phyloP scores from a whole-genome alignment of 306 rosid species.

The Cicer chorassanicum region DNA sequence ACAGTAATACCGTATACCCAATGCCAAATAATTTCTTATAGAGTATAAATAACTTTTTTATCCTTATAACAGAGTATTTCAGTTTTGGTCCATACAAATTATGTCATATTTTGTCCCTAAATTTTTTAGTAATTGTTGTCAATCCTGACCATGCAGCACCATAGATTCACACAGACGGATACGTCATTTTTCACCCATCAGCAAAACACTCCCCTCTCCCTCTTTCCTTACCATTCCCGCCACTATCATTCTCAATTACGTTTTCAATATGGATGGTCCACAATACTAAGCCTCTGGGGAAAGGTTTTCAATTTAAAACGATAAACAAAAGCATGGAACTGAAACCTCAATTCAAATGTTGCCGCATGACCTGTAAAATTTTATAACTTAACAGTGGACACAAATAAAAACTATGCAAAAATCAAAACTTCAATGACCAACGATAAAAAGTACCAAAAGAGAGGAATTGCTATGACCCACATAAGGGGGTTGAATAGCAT shows the following conservation, averaged over 20 bases:
- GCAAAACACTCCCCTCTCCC: not conserved
- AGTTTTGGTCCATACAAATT: too few species aligned
- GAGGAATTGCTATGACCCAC: slow-evolving; percentile 39
- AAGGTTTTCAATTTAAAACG: not conserved
- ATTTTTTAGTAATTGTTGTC: not conserved
- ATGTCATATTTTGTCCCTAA: not conserved
- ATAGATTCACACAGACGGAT: not conserved
- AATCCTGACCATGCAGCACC: not conserved
- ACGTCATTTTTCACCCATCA: not conserved
- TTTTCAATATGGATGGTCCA: not conserved
- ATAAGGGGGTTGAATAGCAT: slow-evolving; percentile 56
- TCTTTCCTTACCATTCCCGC: not conserved
- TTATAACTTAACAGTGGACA: not conserved
- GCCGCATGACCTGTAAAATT: not conserved
- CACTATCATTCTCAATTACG: not conserved
- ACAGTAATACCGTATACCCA: not conserved
- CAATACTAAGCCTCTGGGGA: not conserved
- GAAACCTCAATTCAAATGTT: slow-evolving; percentile 2
- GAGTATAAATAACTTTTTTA: not conserved
- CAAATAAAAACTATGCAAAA: not conserved
- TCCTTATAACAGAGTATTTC: not conserved
- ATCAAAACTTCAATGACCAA: not conserved
- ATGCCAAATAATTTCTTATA: not conserved
- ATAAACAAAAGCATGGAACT: not conserved
- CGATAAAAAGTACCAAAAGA: not conserved